Evolutionary conservation across 2,329 filamentous ascomycete genomes (phyloP), one percentile per base, ranked within the genome.

Genomic region (Pseudogymnoascus sp.): DNA sequence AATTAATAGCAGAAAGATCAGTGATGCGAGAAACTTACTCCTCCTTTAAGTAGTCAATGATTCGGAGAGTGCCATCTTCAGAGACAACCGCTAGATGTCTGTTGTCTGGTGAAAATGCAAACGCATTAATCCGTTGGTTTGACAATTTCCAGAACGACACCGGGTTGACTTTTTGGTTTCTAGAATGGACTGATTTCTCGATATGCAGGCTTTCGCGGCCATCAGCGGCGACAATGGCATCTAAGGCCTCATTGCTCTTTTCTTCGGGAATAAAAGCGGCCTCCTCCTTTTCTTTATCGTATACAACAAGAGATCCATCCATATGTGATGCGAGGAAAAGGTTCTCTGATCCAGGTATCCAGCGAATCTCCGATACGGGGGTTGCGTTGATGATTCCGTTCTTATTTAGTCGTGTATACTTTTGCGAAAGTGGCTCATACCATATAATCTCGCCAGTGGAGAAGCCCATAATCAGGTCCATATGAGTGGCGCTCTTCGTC

Each of bases 261-360:
- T 70, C 59, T 70, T 96, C 91, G 0, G 88, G 81, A 2, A 84
- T 79, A 69, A 96, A 94, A 1, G 85, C 79, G 0, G 87, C 86
- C 71, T 97, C 92, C 65, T 97, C 92, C 72, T 94, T 96, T 70
- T 97, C 92, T 75, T 97, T 99, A 74, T 99, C 94, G 68, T 97
- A 99, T 1, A 97, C 91, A 2, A 99, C 83, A 47, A 99, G 74
- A 2, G 88, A 88, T 1, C 94, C 94, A 70, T 99, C 92, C 79
- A 91, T 89, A 72, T 97, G 92, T 9, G 91, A 88, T 9, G 92
- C 92, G 50, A 99, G 79, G 70, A 99, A 97, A 12, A 96, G 78
- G 65, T 90, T 95, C 70, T 99, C 94, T 6, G 93, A 96, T 28
- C 91, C 90, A 0, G 94, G 94, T 61, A 99, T 85, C 94, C 94